Percentiles rank a stretch among this genome's conserved stretches.
These are phyloP conservation scores for Phaeotremella fagi DNA, from an alignment of 768 basidiomycete species.

Conservation along the genomic window DNA sequence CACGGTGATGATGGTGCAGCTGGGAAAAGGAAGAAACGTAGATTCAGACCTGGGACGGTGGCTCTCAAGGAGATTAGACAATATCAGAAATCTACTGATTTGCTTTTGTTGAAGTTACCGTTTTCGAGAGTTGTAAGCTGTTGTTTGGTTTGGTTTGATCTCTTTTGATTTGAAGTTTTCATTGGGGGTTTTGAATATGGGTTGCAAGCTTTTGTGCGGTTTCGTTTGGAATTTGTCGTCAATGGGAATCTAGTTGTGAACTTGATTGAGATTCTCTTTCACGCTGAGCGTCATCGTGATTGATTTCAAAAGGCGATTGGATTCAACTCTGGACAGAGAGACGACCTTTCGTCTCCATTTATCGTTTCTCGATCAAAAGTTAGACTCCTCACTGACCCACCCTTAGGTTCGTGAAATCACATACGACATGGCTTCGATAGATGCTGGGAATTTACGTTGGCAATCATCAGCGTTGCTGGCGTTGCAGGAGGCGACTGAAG, in stretches of 20 bases:
- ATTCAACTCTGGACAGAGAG: too few species aligned
- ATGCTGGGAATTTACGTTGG: conserved; percentile 71
- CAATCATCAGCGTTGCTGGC: conserved; percentile 91
- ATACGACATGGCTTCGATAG: conserved; percentile 72
- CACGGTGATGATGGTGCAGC: conserved; percentile 1
- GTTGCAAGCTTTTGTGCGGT: neutral
- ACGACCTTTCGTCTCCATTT: neutral
- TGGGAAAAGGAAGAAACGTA: conserved; percentile 54
- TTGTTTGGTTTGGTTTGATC: neutral
- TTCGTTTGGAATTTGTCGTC: neutral
- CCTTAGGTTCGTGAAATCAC: conserved; percentile 90
- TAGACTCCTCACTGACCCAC: neutral
- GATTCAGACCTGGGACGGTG: conserved; percentile 86
- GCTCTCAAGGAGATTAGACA: conserved; percentile 88
- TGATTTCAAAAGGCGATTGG: too few species aligned
- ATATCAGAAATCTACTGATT: conserved; percentile 88
- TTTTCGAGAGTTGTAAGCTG: conserved; percentile 81
- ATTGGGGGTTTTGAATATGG: neutral
- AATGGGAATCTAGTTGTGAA: too few species aligned
- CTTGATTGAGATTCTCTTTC: too few species aligned
- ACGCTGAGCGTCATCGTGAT: too few species aligned
- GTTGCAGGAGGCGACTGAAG: conserved; percentile 81
- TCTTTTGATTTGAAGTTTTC: neutral
- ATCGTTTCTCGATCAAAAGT: neutral
- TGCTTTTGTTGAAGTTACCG: conserved; percentile 79